Evolutionary conservation across 1,284 basidiomycete species (phyloP).

Genomic region (Leccinum pachyderme): DNA sequence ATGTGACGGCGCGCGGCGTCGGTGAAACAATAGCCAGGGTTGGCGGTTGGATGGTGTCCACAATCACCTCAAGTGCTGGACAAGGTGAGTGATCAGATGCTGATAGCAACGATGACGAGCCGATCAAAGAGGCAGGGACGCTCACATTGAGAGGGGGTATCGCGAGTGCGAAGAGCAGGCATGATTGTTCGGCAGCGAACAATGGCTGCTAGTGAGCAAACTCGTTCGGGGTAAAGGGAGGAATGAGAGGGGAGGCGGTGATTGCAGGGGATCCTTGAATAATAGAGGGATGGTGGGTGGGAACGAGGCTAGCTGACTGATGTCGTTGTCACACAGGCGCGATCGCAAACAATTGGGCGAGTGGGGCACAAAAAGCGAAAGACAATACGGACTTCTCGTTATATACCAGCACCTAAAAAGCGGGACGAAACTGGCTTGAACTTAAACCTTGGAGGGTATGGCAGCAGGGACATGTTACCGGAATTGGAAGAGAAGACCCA

Average conservation of each 20-base stretch:
- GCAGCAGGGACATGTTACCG: conserved; percentile 21
- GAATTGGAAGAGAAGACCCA: conserved; percentile 25
- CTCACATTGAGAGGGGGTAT: conserved; percentile 63
- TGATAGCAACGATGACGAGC: conserved; percentile 9
- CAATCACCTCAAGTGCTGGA: conserved; percentile 73
- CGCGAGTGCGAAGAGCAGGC: conserved; percentile 74
- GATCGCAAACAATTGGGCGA: conserved; percentile 58
- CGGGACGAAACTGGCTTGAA: conserved; percentile 25
- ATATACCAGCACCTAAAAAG: conserved; percentile 49
- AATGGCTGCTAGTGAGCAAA: conserved; percentile 33
- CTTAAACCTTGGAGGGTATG: conserved; percentile 28
- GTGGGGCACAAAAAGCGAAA: conserved; percentile 57
- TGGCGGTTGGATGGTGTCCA: conserved; percentile 58
- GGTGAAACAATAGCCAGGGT: conserved; percentile 66
- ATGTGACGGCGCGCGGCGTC: conserved; percentile 73
- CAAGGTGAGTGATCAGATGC: conserved; percentile 29
- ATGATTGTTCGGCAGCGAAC: conserved; percentile 50
- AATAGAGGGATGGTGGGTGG: conserved; percentile 44
- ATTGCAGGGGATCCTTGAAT: conserved; percentile 36
- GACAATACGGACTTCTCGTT: conserved; percentile 58
- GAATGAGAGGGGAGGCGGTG: conserved; percentile 29
- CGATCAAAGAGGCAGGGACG: conserved; percentile 8
- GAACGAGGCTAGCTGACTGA: conserved; percentile 36
- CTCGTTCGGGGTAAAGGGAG: conserved; percentile 32
- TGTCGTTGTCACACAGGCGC: conserved; percentile 47